Evolutionary conservation across 768 basidiomycete species (phyloP).

Genomic region (Amanita muscaria): DNA sequence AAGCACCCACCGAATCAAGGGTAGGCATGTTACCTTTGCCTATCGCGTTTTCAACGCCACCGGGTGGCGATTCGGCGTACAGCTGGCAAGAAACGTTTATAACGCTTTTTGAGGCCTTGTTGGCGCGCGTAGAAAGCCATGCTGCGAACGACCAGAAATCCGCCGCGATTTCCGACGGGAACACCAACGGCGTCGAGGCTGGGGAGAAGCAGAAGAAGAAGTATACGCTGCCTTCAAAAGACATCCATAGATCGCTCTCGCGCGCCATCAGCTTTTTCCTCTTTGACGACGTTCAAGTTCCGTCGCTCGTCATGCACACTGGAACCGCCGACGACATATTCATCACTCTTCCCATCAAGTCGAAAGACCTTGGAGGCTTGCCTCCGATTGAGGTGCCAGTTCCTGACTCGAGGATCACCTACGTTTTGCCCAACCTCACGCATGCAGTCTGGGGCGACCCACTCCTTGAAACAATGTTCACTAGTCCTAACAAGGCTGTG

Average conservation of each 20-base stretch:
- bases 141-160: background rate
- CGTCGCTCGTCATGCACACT: slow-evolving; percentile 57
- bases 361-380: background rate
- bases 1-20: slow-evolving; percentile 17
- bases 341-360: slow-evolving; percentile 26
- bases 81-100: slow-evolving; percentile 77
- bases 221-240: slow-evolving; percentile 26
- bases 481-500: slow-evolving; percentile 41
- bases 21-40: background rate
- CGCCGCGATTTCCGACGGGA: background rate
- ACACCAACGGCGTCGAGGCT: background rate
- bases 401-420: slow-evolving; percentile 25
- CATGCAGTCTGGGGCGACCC: slow-evolving; percentile 74
- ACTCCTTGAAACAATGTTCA: slow-evolving; percentile 58
- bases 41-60: background rate
- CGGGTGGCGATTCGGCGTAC: slow-evolving; percentile 31
- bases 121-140: slow-evolving; percentile 32
- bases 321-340: slow-evolving; percentile 51
- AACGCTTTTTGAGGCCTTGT: slow-evolving; percentile 37
- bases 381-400: background rate
- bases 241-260: slow-evolving; percentile 43
- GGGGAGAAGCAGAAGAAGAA: background rate
- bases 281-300: slow-evolving; percentile 71
- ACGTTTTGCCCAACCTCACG: slow-evolving; percentile 41
- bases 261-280: slow-evolving; percentile 70